Percentiles rank a stretch among this genome's conserved stretches.
Evolutionary conservation across 148 eudicot species (phyloP).

Genomic region (Beta vulgaris): DNA sequence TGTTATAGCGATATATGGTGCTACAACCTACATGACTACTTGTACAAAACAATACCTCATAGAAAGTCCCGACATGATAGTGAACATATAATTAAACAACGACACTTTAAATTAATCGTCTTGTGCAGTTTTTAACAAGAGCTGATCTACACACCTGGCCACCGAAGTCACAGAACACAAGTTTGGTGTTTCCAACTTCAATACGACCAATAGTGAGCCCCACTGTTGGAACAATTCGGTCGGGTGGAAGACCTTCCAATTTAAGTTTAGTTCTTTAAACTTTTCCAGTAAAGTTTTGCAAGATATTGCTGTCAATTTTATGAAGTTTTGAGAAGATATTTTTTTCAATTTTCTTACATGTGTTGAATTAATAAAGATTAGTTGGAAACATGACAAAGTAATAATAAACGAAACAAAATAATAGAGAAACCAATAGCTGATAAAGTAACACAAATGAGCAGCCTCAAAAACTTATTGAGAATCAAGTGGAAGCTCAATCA

Average conservation of each 20-base stretch:
- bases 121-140: not conserved
- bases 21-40: too few species aligned
- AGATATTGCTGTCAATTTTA: constrained; percentile 1
- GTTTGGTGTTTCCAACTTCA: constrained; percentile 85
- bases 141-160: constrained; percentile 71
- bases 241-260: constrained; percentile 91
- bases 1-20: not conserved
- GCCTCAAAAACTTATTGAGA: not conserved
- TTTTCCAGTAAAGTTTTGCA: constrained; percentile 87
- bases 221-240: constrained; percentile 96
- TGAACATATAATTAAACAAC: not conserved
- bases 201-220: constrained; percentile 97
- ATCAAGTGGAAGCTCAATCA: not conserved
- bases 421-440: not conserved
- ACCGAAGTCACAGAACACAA: constrained; percentile 99
- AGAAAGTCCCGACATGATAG: not conserved
- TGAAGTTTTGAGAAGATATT: not conserved
- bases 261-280: constrained; percentile 80
- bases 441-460: too few species aligned
- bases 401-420: not conserved
- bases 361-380: not conserved
- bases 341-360: not conserved
- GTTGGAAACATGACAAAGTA: not conserved
- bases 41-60: not conserved
- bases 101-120: not conserved